Evolutionary conservation across 1,284 basidiomycete species (phyloP), one percentile per base, ranked within the genome.

Genomic region (Ustilago crameri): DNA sequence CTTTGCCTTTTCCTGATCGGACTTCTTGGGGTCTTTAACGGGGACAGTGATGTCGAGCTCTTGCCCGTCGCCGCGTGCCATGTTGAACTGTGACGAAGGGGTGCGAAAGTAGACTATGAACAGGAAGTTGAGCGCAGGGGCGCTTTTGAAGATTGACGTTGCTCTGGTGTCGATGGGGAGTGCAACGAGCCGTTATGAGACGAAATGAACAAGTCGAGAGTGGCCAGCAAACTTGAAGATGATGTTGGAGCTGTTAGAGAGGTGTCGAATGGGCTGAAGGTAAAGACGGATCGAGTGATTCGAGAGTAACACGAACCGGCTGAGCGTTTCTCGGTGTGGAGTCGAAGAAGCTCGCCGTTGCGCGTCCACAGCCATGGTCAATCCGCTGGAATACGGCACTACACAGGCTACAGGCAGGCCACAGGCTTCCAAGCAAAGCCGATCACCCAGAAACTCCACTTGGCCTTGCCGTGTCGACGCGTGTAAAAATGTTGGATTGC

Each of bases 31-130:
- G 42, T 68, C 58, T 60, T 70, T 55, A 45, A 64, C 51, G 26
- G 71, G 66, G 55, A 74, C 71, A 50, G 71, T 66, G 62, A 74
- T 61, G 62, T 60, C 71, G 40, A 74, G 54, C 41, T 62, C 66
- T 30, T 74, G 62, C 23, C 71, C 71, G 59, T 74, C 56, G n/a
- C 62, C 66, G 32, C 71, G 71, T 26, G 71, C 66, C 71, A 74
- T 74, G 27, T 4, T 74, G 56, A 42, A 35, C 35, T 56, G 50
- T 53, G 35, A 17, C 18, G 49, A 27, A n/a, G 9, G 37, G 26
- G 38, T 27, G 5, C 24, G 24, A 22, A 5, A 27, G n/a, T 34
- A 41, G 18, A 35, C 15, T 41, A n/a, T 12, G n/a, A 17, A 18
- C 10, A 38, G 23, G 37, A 17, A 30, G 22, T 34, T 5, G 30